Base-by-base conservation (phyloP, 2,329 filamentous ascomycete species). In the Stemphylium vesicarium region DNA sequence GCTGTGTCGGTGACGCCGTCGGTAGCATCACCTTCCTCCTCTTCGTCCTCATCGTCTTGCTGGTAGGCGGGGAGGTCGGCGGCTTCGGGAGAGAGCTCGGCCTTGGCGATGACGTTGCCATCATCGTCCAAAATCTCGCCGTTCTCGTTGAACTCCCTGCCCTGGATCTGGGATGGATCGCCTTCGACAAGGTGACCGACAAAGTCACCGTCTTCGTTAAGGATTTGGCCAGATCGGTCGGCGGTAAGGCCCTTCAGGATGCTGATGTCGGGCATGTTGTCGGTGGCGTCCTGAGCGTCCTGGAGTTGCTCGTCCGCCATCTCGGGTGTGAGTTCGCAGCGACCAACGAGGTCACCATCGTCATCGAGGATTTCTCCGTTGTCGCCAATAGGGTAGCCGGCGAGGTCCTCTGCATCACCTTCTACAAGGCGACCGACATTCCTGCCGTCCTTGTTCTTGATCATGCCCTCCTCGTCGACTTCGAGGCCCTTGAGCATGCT, bases 311-410 rank as follows among this genome's bases (percentile, higher is more conserved):
- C 73, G 58, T 80, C 74, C 42, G 74, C 72, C 38, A 74, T 69
- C 33, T 81, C 79, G 12, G 80, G 79, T 15, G 79, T 73, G 31
- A 82, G 74, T 58, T 83, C 81, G 47, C 80, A 78, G 51, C 81
- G 81, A 45, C 82, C 82, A 42, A 85, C 80, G 20, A 84, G 78
- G 59, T 83, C 79, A 20, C 82, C 82, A 56, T 82, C 79, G 37
- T 84, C 80, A 53, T 84, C 80, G 20, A 84, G 77, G 26, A 85
- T 84, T 63, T 84, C 81, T 53, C 82, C 82, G 12, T 83, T 76
- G 33, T 83, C 79, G 52, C 82, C 81, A 53, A 83, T 82, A 13
- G 74, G 75, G 66, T 83, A 83, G 32, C 81, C 81, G 44, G 73
- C 77, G 40, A 82, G 79, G 56, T 82, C 80, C 66, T 82, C 80